These are phyloP conservation scores for Tetracentron sinense DNA, from an alignment of 164 flowering plant species.

Conservation along the genomic window DNA sequence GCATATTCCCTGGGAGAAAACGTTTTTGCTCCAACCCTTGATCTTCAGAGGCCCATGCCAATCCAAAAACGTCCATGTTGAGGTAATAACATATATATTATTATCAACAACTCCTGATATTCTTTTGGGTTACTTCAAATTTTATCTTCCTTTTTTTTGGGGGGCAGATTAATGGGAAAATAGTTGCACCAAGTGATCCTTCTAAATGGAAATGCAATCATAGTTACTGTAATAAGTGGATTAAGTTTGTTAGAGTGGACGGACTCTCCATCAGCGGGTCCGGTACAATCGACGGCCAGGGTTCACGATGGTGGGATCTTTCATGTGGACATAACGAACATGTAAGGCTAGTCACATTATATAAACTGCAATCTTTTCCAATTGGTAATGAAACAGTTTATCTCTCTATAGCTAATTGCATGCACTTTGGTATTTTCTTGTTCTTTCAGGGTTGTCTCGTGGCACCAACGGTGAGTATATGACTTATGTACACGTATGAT, in stretches of 20 bases:
- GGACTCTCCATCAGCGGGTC: conserved; percentile 16
- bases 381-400: too few relatives aligned
- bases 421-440: too few relatives aligned
- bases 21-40: not conserved
- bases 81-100: too few relatives aligned
- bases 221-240: not conserved
- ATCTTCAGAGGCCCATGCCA: not conserved
- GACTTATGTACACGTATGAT: not conserved
- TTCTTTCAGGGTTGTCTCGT: not conserved
- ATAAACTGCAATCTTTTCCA: too few relatives aligned
- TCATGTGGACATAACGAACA: not conserved
- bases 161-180: conserved; percentile 17
- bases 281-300: conserved; percentile 22
- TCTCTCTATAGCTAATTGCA: too few relatives aligned
- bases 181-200: conserved; percentile 14
- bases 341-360: not conserved
- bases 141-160: not conserved
- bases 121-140: not conserved
- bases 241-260: not conserved
- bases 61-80: not conserved
- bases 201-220: conserved; percentile 9
- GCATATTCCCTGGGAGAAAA: conserved; percentile 4
- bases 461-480: conserved; percentile 2
- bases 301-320: conserved; percentile 27
- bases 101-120: too few relatives aligned